Percentiles rank a stretch among this genome's conserved stretches.
phyloP scores from a whole-genome alignment of 139 green algal species.

The Protoeuglena noctilucae region DNA sequence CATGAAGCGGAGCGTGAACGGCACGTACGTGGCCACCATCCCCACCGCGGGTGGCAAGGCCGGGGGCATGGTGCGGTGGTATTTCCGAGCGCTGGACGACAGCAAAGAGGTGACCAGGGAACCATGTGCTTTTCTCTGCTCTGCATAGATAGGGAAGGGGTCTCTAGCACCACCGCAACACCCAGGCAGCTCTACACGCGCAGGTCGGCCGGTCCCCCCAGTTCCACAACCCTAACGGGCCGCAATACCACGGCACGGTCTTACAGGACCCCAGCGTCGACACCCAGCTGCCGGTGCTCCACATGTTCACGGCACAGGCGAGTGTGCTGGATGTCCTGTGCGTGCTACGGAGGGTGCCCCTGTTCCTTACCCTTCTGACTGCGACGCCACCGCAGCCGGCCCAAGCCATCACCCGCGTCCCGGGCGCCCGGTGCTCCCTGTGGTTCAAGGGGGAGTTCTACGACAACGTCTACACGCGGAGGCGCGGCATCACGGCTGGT shows the following conservation, averaged over 20 bases:
- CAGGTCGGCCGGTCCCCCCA: too few species aligned
- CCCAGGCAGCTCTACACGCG: too few species aligned
- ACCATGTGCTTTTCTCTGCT: not conserved
- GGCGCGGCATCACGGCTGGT: slow-evolving; percentile 36
- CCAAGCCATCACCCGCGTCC: slow-evolving; percentile 13
- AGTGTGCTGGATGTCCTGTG: not conserved
- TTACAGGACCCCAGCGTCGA: not conserved
- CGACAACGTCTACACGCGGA: slow-evolving; percentile 28
- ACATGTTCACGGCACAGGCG: not conserved
- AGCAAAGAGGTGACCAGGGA: not conserved
- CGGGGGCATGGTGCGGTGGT: slow-evolving; percentile 24
- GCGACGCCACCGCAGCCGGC: slow-evolving; percentile 1
- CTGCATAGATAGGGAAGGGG: too few species aligned
- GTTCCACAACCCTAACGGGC: not conserved
- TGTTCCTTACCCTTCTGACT: too few species aligned
- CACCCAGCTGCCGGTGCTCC: not conserved
- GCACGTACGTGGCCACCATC: slow-evolving; percentile 15
- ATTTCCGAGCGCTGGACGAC: slow-evolving; percentile 14
- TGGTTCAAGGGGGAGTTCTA: slow-evolving; percentile 39
- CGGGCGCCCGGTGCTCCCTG: slow-evolving; percentile 13
- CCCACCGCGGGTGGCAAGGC: slow-evolving; percentile 1
- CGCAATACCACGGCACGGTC: slow-evolving; percentile 5
- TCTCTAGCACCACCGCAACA: too few species aligned
- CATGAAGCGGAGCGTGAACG: slow-evolving; percentile 1
- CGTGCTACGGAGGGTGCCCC: not conserved